A percentile compares a stretch with the other conserved stretches of the same genome.
phyloP scores from a whole-genome alignment of 2,329 filamentous ascomycete genomes.

The Graphilbum fragrans region DNA sequence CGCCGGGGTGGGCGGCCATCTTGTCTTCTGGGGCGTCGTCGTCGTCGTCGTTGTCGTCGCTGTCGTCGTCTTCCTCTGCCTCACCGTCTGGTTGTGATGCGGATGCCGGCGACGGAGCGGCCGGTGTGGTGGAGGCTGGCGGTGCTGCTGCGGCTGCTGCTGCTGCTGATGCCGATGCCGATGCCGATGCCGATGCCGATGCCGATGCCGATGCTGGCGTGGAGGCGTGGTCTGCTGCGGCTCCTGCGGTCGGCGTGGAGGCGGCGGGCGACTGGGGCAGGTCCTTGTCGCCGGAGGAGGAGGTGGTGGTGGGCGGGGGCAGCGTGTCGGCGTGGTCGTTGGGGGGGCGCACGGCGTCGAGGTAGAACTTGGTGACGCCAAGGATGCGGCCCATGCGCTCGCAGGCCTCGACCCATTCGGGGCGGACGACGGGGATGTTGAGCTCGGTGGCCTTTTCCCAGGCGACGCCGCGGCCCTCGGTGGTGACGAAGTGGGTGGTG shows the following conservation, averaged over 20 bases:
- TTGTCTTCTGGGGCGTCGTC: slow-evolving; percentile 15
- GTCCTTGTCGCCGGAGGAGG: slow-evolving; percentile 19
- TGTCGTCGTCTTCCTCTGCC: slow-evolving; percentile 15
- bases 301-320: slow-evolving; percentile 6
- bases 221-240: slow-evolving; percentile 4
- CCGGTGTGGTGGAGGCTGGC: neutral
- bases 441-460: slow-evolving; percentile 98
- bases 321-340: slow-evolving; percentile 1
- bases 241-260: slow-evolving; percentile 9
- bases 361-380: slow-evolving; percentile 88
- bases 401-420: slow-evolving; percentile 96
- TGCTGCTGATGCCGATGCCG: neutral
- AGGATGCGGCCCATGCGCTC: slow-evolving; percentile 86
- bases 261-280: slow-evolving; percentile 14
- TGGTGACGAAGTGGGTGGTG: slow-evolving; percentile 96
- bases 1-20: slow-evolving; percentile 18
- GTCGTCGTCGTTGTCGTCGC: slow-evolving; percentile 16
- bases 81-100: too few species aligned
- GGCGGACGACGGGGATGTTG: slow-evolving; percentile 93
- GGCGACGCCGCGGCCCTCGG: slow-evolving; percentile 73
- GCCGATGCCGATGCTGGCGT: neutral
- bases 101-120: neutral
- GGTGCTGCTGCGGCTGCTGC: neutral
- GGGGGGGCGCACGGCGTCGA: slow-evolving; percentile 56
- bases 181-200: neutral